A percentile compares a stretch with the other conserved stretches of the same genome.
phyloP scores from a whole-genome alignment of 331 rosid genomes.

The Malus hybrid region DNA sequence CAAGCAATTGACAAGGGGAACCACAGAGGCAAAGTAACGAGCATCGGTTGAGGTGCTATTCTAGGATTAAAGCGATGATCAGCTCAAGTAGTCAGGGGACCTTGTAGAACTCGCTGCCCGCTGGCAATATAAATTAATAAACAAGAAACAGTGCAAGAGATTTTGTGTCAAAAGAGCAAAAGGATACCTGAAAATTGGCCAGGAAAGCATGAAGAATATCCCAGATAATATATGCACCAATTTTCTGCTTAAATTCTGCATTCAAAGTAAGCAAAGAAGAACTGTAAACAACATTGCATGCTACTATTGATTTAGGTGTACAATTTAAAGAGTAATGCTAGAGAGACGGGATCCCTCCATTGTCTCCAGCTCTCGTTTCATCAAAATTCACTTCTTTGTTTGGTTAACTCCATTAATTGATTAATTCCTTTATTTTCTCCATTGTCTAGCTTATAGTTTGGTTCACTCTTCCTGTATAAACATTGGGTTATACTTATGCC shows the following conservation, averaged over 20 bases:
- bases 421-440: no score
- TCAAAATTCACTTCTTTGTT: no score
- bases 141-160: not conserved
- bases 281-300: not conserved
- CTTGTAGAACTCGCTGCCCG: not conserved
- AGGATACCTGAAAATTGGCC: conserved; percentile 94
- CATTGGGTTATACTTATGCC: no score
- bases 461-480: no score
- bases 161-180: not conserved
- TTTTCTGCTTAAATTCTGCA: conserved; percentile 81
- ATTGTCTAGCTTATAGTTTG: no score
- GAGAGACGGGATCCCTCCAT: not conserved
- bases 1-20: conserved; percentile 70
- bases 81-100: conserved; percentile 13
- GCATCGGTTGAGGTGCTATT: conserved; percentile 77
- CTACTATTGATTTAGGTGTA: not conserved
- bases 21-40: conserved; percentile 87
- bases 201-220: conserved; percentile 63
- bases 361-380: no score
- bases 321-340: not conserved
- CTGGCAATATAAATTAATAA: not conserved
- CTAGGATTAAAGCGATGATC: conserved; percentile 40
- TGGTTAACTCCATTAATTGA: no score
- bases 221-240: conserved; percentile 89
- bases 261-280: not conserved